Base-by-base conservation (phyloP, 306 rosid species). In the Begonia fuchsioides region DNA sequence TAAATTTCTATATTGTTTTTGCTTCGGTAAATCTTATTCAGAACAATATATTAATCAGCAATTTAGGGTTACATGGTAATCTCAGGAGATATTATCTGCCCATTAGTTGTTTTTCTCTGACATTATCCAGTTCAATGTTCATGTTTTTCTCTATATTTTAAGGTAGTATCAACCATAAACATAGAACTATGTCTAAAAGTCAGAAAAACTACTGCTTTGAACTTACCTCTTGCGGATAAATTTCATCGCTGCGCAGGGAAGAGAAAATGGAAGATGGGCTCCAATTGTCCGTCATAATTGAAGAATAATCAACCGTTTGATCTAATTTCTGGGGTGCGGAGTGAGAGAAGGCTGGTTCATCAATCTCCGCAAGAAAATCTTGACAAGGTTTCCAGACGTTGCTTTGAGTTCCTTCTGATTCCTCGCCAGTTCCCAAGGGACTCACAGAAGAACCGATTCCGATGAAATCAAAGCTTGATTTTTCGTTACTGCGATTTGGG, bases 171-270 rank as follows among this genome's bases (percentile, higher is more conserved):
- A 18, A 44, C 49, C n/a, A n/a, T n/a, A n/a, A 2, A 13, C 13
- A 0, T 13, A 9, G 20, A 26, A 10, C 40, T 55, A 0, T 20
- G 38, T 12, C 4, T 18, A 32, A 6, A n/a, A 11, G 40, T 35
- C 38, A 18, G 50, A 47, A 26, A 12, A 47, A 11, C 38, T 9
- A 11, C 12, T 3, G 17, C 35, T 49, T 68, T 55, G 54, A 64
- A 76, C 68, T 69, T 78, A 83, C 96, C 66, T 75, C 80, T 45
- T 80, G 87, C 44, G 60, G 35, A 26, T 26, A 55, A 54, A 67
- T 49, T 44, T 32, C 65, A 1, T 62, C 48, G 65, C 53, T 68
- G 20, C 70, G 67, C 45, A 76, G 64, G 47, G 71, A 64, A 69
- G 38, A 72, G 73, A 79, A 57, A 44, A 58, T 54, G 35, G 35